A percentile compares a stretch with the other conserved stretches of the same genome.
phyloP scores from a whole-genome alignment of 2,329 filamentous ascomycete genomes.

The Talaromyces sp. region DNA sequence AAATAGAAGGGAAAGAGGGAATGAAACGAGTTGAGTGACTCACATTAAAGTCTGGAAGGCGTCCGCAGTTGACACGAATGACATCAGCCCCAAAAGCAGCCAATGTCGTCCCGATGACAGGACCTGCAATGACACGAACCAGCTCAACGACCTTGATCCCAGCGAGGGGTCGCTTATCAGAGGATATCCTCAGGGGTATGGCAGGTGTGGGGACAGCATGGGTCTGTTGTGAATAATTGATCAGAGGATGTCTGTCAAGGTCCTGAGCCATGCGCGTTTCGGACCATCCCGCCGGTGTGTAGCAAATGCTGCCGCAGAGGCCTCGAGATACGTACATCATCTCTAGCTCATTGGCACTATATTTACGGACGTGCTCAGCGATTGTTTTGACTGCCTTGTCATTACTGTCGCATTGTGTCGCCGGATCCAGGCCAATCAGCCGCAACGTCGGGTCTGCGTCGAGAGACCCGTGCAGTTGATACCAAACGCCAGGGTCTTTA shows the following conservation, averaged over 20 bases:
- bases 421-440: conserved; percentile 49
- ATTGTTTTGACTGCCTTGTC: conserved; percentile 23
- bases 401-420: conserved; percentile 10
- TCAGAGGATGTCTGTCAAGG: conserved; percentile 45
- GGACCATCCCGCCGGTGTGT: conserved; percentile 49
- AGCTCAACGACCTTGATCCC: conserved; percentile 55
- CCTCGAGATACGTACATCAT: conserved; percentile 46
- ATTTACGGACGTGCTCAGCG: conserved; percentile 32
- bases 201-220: conserved; percentile 40
- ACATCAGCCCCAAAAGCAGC: conserved; percentile 52
- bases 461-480: conserved; percentile 56
- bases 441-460: conserved; percentile 47
- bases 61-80: conserved; percentile 49
- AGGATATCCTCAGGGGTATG: conserved; percentile 15
- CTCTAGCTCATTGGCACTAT: conserved; percentile 46
- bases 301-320: conserved; percentile 49
- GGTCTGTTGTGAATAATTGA: conserved; percentile 43
- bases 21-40: too few species aligned
- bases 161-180: conserved; percentile 36
- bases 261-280: conserved; percentile 49
- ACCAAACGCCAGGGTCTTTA: conserved; percentile 49
- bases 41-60: conserved; percentile 38
- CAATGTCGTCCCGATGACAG: conserved; percentile 45
- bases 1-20: too few species aligned
- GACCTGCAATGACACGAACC: conserved; percentile 41